Base-by-base conservation (phyloP, 2,329 filamentous ascomycete genomes). In the Penicillium sp. region DNA sequence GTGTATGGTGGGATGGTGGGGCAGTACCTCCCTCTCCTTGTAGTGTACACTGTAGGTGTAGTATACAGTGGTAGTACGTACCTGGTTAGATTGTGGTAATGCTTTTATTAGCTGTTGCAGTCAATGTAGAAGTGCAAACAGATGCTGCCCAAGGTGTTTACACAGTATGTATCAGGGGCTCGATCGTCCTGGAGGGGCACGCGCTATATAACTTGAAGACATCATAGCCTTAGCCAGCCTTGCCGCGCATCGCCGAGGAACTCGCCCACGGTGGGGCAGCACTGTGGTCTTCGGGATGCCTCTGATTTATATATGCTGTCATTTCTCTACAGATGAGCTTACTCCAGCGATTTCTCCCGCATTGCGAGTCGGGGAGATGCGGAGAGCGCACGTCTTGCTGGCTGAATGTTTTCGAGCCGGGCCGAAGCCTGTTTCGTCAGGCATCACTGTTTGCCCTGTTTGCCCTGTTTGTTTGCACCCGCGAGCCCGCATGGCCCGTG, bases 301-400 rank as follows among this genome's bases (percentile, higher is more conserved):
- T 47, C 54, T 56, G 45, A 40, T 24, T 11, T 20, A 40, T 49
- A 57, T 14, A 28, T 52, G 40, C 42, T 43, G 50, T 20, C 42
- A 28, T 52, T 57, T 47, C 35, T 38, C n/a, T 51, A 46, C 49
- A 43, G 30, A 57, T 33, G 23, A 28, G 33, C 23, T 40, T 24
- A 56, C 61, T 58, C 57, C 63, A 68, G 67, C 71, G 71, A 73
- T 65, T 71, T 73, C 70, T 72, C 61, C 71, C 70, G 71, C 54
- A 56, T 61, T 64, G 20, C 55, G 65, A 65, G 43, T 72, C 71
- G 71, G 70, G 62, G 66, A 60, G 62, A 67, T 60, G 64, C 64
- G 64, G 64, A 54, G 48, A 26, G 28, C 28, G 18, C 21, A 14
- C n/a, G n/a, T n/a, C n/a, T n/a, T 18, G 43, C n/a, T 9, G n/a